Evolutionary conservation across 768 basidiomycete species (phyloP), one percentile per base, ranked within the genome.

Genomic region (Pulveroboletus ravenelii): DNA sequence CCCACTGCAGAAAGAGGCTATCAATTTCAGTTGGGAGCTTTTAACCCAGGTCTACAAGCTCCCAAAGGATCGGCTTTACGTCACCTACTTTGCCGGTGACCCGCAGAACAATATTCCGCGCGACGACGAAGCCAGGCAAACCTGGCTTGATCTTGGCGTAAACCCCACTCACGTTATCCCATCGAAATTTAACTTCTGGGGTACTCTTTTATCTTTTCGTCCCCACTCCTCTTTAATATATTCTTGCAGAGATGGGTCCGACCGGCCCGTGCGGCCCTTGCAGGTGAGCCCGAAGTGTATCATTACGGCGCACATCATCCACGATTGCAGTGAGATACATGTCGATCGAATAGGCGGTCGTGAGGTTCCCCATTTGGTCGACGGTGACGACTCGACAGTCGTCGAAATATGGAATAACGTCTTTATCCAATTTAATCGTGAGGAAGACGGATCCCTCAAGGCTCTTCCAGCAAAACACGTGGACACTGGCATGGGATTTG

Each of bases 371-470:
- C 77, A 85, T 60, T 82, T 96, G 41, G 96, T 99, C 58, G 98
- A 99, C 68, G 78, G 85, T 59, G 96, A 99, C 66, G 96, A 98
- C 64, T 93, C 96, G 2, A 85, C 94, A 55, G 96, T 99, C 8
- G 79, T 99, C 51, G 93, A 95, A 70, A 94, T 99, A 58, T 99
- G 96, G 96, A 99, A 99, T 75, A 97, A 96, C 66, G 96, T 99
- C 50, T 99, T 97, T 67, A 98, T 99, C 64, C 94, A 97, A 62
- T 99, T 89, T 75, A 98, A 99, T 67, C 89, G 96, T 41, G 95
- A 98, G 68, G 80, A 82, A 39, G 89, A 94, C 50, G 87, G 89
- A 36, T 81, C 84, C 17, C 78, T 99, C 14, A 82, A 79, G 46
- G 52, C 80, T 1, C 79, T 99, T 13, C 96, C 96, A 23, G 81